These are phyloP conservation scores for Euclidium syriacum DNA, from an alignment of 345 rosid genomes.

Conservation along the genomic window DNA sequence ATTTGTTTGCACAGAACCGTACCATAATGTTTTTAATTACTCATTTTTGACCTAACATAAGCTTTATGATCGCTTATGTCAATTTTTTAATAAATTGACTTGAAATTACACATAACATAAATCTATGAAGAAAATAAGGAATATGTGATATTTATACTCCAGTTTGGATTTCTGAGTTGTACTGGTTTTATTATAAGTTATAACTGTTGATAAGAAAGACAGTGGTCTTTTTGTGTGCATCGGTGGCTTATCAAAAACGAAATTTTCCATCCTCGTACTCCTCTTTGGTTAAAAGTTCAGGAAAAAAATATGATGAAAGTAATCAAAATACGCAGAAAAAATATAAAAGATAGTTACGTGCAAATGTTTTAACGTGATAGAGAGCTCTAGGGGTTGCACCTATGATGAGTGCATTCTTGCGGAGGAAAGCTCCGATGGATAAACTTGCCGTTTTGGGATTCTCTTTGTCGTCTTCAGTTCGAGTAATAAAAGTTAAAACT, in stretches of 20 bases:
- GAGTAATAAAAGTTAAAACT: background rate
- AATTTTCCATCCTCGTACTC: background rate
- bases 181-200: no score
- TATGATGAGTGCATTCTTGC: background rate
- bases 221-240: no score
- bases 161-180: no score
- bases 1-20: no score
- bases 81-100: no score
- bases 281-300: background rate
- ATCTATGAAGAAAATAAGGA: no score
- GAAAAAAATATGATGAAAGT: background rate
- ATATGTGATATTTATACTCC: no score
- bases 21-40: no score
- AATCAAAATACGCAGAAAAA: background rate
- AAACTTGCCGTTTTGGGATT: slow-evolving; percentile 7
- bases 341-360: background rate
- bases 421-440: slow-evolving; percentile 6
- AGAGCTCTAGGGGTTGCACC: background rate
- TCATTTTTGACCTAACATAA: no score
- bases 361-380: background rate
- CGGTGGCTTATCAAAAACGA: background rate
- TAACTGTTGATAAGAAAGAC: no score
- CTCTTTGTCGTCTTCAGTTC: slow-evolving; percentile 6
- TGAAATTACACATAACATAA: no score
- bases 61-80: no score